Evolutionary conservation across 2,329 filamentous ascomycete genomes (phyloP).

Genomic region (Fusarium sp.): DNA sequence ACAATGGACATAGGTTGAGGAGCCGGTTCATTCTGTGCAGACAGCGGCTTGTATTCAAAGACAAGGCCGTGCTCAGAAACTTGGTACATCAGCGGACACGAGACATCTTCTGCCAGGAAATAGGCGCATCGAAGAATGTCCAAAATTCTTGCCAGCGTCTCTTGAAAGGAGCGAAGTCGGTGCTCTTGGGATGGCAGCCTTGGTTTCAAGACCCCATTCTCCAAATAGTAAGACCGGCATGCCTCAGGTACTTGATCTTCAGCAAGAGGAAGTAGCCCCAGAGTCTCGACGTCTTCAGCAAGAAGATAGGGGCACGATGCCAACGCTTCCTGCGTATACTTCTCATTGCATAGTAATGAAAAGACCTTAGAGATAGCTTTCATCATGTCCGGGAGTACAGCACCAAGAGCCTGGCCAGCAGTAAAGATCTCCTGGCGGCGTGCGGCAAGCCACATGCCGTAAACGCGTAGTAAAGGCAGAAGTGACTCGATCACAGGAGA

Average conservation of each 20-base stretch:
- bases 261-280: constrained; percentile 58
- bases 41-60: constrained; percentile 49
- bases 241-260: constrained; percentile 52
- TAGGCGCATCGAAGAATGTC: constrained; percentile 62
- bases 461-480: constrained; percentile 65
- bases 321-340: constrained; percentile 54
- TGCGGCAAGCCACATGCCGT: constrained; percentile 64
- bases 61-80: constrained; percentile 47
- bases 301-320: constrained; percentile 62
- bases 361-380: constrained; percentile 59
- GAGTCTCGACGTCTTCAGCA: constrained; percentile 60
- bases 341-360: constrained; percentile 59
- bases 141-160: constrained; percentile 59
- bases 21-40: neutral
- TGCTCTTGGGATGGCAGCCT: constrained; percentile 49
- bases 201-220: constrained; percentile 54
- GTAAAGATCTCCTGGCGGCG: constrained; percentile 59
- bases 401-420: constrained; percentile 58
- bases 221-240: constrained; percentile 54
- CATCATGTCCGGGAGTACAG: constrained; percentile 59
- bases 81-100: constrained; percentile 52
- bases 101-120: constrained; percentile 56
- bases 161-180: constrained; percentile 49
- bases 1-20: constrained; percentile 32
- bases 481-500: constrained; percentile 55